These are phyloP conservation scores for Fusarium sp. DNA, from an alignment of 2,329 filamentous ascomycete species.

Conservation along the genomic window DNA sequence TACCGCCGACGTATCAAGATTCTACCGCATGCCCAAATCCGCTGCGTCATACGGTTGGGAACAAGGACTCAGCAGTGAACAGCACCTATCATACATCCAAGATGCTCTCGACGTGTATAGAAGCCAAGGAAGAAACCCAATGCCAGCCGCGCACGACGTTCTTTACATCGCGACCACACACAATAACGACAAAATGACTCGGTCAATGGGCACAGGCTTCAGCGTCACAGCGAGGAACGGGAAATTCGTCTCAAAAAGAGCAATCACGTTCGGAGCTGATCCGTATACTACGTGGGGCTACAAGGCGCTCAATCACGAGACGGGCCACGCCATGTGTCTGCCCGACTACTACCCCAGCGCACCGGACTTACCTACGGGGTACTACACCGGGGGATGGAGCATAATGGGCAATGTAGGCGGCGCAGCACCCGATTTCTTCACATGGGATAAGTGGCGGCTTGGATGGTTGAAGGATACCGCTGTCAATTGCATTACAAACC, in stretches of 20 bases:
- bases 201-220: slow-evolving; percentile 14
- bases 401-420: slow-evolving; percentile 52
- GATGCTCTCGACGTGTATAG: slow-evolving; percentile 30
- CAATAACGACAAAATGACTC: slow-evolving; percentile 8
- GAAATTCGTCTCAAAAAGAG: slow-evolving; percentile 34
- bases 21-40: slow-evolving; percentile 44
- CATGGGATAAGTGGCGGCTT: slow-evolving; percentile 54
- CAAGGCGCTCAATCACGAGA: slow-evolving; percentile 53
- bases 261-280: slow-evolving; percentile 49
- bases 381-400: slow-evolving; percentile 53
- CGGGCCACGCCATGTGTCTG: slow-evolving; percentile 53
- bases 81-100: slow-evolving; percentile 23
- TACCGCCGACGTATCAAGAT: slow-evolving; percentile 36
- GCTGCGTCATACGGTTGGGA: slow-evolving; percentile 44
- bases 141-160: slow-evolving; percentile 20
- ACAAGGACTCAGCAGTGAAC: not conserved
- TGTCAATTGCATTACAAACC: slow-evolving; percentile 47
- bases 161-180: slow-evolving; percentile 31
- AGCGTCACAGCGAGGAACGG: not conserved
- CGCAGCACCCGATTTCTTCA: slow-evolving; percentile 51
- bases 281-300: slow-evolving; percentile 48
- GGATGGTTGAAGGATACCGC: slow-evolving; percentile 51
- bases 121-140: not conserved
- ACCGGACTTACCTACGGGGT: slow-evolving; percentile 32
- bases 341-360: slow-evolving; percentile 52